Conservation (phyloP, 352 stramenopile species). For the Phytophthora megakarya region DNA sequence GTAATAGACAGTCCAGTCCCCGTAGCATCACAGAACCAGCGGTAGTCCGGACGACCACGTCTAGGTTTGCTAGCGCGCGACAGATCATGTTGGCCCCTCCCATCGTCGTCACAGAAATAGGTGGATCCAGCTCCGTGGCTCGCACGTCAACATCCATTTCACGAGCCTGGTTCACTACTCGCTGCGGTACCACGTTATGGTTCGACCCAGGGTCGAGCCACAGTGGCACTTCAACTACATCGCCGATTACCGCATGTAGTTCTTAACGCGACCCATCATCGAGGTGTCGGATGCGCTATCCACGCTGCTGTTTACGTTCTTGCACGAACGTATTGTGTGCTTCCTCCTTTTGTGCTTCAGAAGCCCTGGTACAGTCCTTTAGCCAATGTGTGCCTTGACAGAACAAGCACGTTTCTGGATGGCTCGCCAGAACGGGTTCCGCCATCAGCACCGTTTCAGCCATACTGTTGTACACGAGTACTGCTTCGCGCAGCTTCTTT, state of each 20-base stretch:
- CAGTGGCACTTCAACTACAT: neutral
- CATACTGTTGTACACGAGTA: too few relatives aligned
- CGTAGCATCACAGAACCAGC: too few relatives aligned
- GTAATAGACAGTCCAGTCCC: too few relatives aligned
- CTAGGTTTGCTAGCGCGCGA: too few relatives aligned
- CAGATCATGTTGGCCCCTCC: constrained; percentile 1
- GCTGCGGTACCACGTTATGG: constrained; percentile 1
- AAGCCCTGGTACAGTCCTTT: neutral
- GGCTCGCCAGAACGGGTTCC: too few relatives aligned
- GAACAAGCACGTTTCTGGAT: neutral
- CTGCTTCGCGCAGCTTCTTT: too few relatives aligned
- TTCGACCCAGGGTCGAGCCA: constrained; percentile 1
- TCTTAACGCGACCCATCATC: neutral
- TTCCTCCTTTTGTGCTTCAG: constrained; percentile 1
- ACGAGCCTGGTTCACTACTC: neutral
- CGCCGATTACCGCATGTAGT: neutral
- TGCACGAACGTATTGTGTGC: neutral
- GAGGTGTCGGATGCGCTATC: neutral
- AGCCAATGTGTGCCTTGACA: neutral
- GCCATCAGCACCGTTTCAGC: too few relatives aligned
- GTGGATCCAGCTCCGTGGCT: neutral
- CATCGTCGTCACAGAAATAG: neutral
- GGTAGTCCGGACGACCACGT: too few relatives aligned
- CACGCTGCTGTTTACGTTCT: neutral
- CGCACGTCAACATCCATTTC: neutral